Percentiles rank a stretch among this genome's conserved stretches.
Evolutionary conservation across 2,329 filamentous ascomycete genomes (phyloP).

Genomic region (Aspergillus terreus): DNA sequence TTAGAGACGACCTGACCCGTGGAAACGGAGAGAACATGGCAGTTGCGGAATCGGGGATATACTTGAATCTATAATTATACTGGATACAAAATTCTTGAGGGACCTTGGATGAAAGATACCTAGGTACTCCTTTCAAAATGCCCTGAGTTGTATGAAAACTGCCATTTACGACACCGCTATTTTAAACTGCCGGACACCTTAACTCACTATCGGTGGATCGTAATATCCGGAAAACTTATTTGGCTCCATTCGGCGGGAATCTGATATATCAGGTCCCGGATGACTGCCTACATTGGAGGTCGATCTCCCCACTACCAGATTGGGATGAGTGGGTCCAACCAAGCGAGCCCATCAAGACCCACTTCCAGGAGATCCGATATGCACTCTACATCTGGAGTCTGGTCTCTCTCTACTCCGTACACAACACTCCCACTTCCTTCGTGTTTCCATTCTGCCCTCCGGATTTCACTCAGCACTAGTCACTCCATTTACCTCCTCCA

Average conservation of each 20-base stretch:
- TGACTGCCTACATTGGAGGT: background rate
- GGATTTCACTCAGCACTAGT: constrained; percentile 8
- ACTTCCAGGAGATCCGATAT: background rate
- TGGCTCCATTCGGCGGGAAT: background rate
- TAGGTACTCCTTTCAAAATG: no score
- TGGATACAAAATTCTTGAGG: no score
- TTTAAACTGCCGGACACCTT: no score
- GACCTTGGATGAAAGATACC: no score
- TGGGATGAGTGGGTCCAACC: background rate
- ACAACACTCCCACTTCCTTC: constrained; percentile 10
- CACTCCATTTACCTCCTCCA: constrained; percentile 3
- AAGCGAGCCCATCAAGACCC: background rate
- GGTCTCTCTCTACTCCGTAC: background rate
- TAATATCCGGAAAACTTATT: no score
- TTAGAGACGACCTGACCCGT: background rate
- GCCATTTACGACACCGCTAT: no score
- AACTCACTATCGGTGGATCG: no score
- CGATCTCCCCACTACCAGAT: constrained; percentile 2
- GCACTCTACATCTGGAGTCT: background rate
- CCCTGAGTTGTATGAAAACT: no score
- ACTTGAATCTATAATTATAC: no score
- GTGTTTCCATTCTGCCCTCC: constrained; percentile 9
- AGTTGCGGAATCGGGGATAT: no score
- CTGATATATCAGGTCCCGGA: background rate
- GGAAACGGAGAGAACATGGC: background rate